Evolutionary conservation across 2,329 filamentous ascomycete species (phyloP).

Genomic region (Sclerotinia subarctica): DNA sequence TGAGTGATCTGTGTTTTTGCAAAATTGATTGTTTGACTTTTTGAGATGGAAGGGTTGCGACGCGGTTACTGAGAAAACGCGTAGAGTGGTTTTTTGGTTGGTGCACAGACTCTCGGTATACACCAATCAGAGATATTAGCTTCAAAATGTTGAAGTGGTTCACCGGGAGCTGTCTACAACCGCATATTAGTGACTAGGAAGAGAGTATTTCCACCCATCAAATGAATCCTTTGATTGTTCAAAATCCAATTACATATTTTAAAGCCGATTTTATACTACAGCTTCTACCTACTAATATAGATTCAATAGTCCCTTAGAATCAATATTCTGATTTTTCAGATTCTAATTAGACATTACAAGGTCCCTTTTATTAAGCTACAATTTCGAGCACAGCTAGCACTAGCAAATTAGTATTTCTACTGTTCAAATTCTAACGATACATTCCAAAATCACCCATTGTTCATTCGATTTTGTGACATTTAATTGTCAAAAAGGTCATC

Average conservation of each 20-base stretch:
- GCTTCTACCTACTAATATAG: too few relatives aligned
- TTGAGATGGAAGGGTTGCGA: slow-evolving; percentile 14
- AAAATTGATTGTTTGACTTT: slow-evolving; percentile 17
- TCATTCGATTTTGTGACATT: neutral
- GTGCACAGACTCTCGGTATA: slow-evolving; percentile 1
- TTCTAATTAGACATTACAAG: too few relatives aligned
- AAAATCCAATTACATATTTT: neutral
- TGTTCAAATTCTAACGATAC: neutral
- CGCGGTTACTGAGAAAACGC: slow-evolving; percentile 21
- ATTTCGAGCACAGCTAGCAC: too few relatives aligned
- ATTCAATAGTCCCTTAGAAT: too few relatives aligned
- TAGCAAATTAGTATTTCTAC: too few relatives aligned
- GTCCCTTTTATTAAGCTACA: too few relatives aligned
- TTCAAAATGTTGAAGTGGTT: too few relatives aligned
- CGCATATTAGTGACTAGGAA: too few relatives aligned
- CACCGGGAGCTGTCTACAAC: too few relatives aligned
- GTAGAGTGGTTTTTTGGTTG: slow-evolving; percentile 21
- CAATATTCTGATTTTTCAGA: too few relatives aligned
- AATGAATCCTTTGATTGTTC: too few relatives aligned
- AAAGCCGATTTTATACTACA: neutral
- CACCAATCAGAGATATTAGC: neutral
- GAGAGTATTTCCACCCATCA: too few relatives aligned
- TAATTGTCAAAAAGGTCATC: slow-evolving; percentile 37
- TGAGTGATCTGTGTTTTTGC: slow-evolving; percentile 2
- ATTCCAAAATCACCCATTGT: neutral